Percentiles rank a stretch among this genome's conserved stretches.
Evolutionary conservation across 495 filamentous ascomycete genomes (phyloP).

Genomic region (Tuber magnatum): DNA sequence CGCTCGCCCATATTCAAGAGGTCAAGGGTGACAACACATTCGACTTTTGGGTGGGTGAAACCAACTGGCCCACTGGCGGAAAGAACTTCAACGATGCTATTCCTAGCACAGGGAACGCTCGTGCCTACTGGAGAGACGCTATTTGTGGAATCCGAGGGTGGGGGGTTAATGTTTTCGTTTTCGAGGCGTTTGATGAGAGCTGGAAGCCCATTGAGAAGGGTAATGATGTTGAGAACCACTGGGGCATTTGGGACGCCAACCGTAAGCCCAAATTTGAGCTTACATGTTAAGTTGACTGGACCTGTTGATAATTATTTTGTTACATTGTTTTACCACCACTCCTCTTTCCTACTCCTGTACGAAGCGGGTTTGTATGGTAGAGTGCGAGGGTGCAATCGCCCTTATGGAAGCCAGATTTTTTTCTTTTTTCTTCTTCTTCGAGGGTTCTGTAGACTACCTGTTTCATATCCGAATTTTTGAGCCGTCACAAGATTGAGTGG

Average conservation of each 20-base stretch:
- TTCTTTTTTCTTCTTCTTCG: too few relatives aligned
- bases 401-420: too few relatives aligned
- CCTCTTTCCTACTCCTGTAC: not conserved
- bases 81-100: conserved; percentile 57
- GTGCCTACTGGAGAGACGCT: conserved; percentile 57
- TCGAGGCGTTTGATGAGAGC: conserved; percentile 59
- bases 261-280: conserved; percentile 58
- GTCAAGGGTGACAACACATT: conserved; percentile 52
- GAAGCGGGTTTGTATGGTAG: not conserved
- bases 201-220: conserved; percentile 69
- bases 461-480: too few relatives aligned
- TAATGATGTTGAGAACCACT: conserved; percentile 71
- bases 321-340: not conserved
- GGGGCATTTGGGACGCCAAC: conserved; percentile 64
- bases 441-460: too few relatives aligned
- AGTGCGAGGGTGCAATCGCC: not conserved
- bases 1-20: conserved; percentile 61
- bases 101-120: conserved; percentile 56
- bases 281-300: conserved; percentile 44
- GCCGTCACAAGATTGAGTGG: too few relatives aligned
- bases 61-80: conserved; percentile 55
- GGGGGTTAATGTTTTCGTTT: conserved; percentile 73
- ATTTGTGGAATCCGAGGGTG: conserved; percentile 66
- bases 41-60: conserved; percentile 71
- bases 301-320: not conserved